Evolutionary conservation across 768 basidiomycete genomes (phyloP).

Genomic region (Termitomyces sp.): DNA sequence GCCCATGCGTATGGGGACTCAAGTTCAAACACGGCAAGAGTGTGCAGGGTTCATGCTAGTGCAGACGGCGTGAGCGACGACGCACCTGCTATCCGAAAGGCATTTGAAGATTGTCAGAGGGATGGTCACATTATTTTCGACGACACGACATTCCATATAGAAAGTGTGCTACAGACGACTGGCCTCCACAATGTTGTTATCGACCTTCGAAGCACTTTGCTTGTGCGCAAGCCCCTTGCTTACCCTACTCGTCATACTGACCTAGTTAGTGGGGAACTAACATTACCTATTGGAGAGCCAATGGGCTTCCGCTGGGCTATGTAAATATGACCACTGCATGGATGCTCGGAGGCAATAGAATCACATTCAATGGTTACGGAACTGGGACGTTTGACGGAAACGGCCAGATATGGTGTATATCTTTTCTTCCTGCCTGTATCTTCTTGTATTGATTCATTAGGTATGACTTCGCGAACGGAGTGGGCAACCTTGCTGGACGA

Average conservation of each 20-base stretch:
- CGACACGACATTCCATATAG: conserved; percentile 31
- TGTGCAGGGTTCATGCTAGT: conserved; percentile 20
- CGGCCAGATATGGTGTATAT: conserved; percentile 34
- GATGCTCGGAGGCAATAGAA: conserved; percentile 31
- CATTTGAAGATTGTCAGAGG: conserved; percentile 17
- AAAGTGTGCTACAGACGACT: conserved; percentile 30
- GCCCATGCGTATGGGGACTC: background rate
- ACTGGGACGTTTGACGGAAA: conserved; percentile 38
- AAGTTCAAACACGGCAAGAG: background rate
- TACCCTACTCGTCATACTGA: background rate
- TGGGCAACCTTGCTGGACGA: conserved; percentile 33
- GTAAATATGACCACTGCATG: conserved; percentile 35
- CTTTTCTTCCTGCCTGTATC: background rate
- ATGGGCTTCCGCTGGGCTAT: conserved; percentile 31
- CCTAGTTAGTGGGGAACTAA: conserved; percentile 29
- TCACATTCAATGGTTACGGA: conserved; percentile 28
- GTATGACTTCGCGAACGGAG: conserved; percentile 36
- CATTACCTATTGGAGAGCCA: conserved; percentile 34
- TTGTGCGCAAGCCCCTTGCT: conserved; percentile 21
- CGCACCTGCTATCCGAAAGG: conserved; percentile 21
- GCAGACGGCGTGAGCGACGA: conserved; percentile 20
- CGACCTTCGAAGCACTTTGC: conserved; percentile 31
- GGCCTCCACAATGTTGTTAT: conserved; percentile 29
- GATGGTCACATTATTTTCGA: conserved; percentile 25
- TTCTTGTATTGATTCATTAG: conserved; percentile 9